Percentiles rank a stretch among this genome's conserved stretches.
phyloP scores from a whole-genome alignment of 176 grass and related monocot genomes.

The Hordeum vulgare region DNA sequence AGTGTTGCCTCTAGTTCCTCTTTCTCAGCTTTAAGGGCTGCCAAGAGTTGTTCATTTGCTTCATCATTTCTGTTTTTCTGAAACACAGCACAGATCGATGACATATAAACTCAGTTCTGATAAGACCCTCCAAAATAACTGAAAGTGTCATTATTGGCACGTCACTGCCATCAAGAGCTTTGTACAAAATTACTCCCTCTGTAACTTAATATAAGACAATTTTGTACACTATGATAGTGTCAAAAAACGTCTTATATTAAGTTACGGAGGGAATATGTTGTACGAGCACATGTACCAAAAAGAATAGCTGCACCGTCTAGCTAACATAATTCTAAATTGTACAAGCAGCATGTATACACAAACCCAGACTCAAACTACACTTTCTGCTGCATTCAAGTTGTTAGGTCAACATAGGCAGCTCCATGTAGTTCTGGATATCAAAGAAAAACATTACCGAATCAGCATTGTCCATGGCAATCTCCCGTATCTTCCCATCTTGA shows the following conservation, averaged over 20 bases:
- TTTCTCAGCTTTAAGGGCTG: conserved; percentile 71
- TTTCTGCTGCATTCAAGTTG: background rate
- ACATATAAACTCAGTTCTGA: background rate
- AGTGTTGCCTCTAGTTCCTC: conserved; percentile 79
- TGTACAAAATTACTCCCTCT: background rate
- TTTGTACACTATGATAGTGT: too few relatives aligned
- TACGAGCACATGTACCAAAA: background rate
- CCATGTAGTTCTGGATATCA: background rate
- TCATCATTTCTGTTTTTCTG: conserved; percentile 74
- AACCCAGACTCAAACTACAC: background rate
- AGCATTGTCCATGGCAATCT: conserved; percentile 82
- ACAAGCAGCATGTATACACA: background rate
- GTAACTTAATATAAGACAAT: too few relatives aligned
- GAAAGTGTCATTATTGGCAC: background rate
- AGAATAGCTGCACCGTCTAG: background rate
- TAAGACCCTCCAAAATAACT: background rate
- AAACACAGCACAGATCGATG: conserved; percentile 1
- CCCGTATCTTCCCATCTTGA: conserved; percentile 90
- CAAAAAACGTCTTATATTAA: too few relatives aligned
- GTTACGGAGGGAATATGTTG: too few relatives aligned
- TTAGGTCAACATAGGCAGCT: background rate
- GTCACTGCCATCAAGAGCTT: background rate
- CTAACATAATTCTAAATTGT: background rate
- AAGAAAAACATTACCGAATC: conserved; percentile 38
- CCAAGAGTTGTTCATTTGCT: conserved; percentile 53